phyloP scores from a whole-genome alignment of 257 asterid species.

The Solanum habrochaites region DNA sequence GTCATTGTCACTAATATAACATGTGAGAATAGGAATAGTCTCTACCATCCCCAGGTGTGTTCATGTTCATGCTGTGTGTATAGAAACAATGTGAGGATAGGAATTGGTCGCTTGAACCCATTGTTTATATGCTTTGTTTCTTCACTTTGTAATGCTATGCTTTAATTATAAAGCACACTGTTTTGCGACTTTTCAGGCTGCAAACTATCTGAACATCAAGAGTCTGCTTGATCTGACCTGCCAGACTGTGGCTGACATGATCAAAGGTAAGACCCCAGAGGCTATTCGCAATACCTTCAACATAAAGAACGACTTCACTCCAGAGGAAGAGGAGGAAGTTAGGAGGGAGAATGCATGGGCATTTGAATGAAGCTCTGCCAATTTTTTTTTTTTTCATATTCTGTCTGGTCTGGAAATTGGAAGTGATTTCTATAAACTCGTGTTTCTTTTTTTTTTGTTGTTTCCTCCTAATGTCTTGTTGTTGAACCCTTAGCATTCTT shows the following conservation, averaged over 20 bases:
- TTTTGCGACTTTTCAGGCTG: slow-evolving; percentile 32
- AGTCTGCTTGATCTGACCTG: slow-evolving; percentile 52
- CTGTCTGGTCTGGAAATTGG: background rate
- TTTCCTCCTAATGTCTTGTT: background rate
- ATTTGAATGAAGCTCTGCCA: slow-evolving; percentile 27
- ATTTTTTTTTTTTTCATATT: background rate
- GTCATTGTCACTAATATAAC: background rate
- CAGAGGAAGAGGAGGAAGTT: slow-evolving; percentile 60
- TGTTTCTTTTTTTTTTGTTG: background rate
- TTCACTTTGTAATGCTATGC: no score
- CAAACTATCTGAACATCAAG: slow-evolving; percentile 57
- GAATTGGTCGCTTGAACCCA: background rate
- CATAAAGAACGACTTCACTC: slow-evolving; percentile 53
- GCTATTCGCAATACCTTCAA: slow-evolving; percentile 55
- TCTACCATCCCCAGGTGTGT: background rate
- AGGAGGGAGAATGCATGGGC: slow-evolving; percentile 71
- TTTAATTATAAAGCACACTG: background rate
- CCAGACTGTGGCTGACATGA: slow-evolving; percentile 59
- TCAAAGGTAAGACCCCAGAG: slow-evolving; percentile 61
- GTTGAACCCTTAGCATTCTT: background rate
- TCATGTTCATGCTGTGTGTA: background rate
- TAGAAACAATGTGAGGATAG: background rate
- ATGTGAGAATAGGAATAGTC: background rate
- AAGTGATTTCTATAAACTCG: background rate
- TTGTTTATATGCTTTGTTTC: background rate